Conservation (phyloP, 495 filamentous ascomycete species). For the Letharia lupina region DNA sequence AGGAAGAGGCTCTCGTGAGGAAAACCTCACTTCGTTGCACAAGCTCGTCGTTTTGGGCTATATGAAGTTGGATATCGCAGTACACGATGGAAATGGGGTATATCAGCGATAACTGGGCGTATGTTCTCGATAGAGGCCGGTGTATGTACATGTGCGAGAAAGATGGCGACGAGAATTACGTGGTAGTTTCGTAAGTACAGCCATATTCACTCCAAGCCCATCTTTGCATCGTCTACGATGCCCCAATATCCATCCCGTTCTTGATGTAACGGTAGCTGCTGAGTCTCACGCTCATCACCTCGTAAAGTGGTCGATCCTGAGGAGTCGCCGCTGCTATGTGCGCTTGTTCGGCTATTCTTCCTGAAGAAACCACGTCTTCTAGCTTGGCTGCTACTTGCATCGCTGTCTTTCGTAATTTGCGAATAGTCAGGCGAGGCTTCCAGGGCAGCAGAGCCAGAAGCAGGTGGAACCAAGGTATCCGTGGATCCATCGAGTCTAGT, state of each 20-base stretch:
- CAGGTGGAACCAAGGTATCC: constrained; percentile 29
- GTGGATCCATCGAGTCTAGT: constrained; percentile 34
- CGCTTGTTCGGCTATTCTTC: constrained; percentile 25
- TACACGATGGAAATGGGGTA: background rate
- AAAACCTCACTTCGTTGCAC: background rate
- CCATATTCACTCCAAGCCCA: constrained; percentile 42
- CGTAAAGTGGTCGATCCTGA: constrained; percentile 37
- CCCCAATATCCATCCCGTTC: constrained; percentile 40
- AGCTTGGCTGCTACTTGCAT: constrained; percentile 28
- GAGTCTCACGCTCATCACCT: constrained; percentile 43
- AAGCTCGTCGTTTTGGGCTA: background rate
- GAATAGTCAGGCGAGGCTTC: constrained; percentile 26
- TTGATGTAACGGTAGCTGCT: constrained; percentile 27
- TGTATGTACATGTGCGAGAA: background rate
- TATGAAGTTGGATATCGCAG: background rate
- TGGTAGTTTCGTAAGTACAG: background rate
- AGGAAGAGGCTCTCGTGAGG: background rate
- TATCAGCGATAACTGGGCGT: background rate
- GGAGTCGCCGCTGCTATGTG: constrained; percentile 33
- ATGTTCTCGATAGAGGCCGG: background rate
- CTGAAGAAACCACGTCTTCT: constrained; percentile 31
- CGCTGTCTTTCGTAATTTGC: constrained; percentile 27
- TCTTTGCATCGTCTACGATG: constrained; percentile 44
- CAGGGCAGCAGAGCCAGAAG: constrained; percentile 23
- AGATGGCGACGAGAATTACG: background rate